Percentiles rank a stretch among this genome's conserved stretches.
Conservation (phyloP, 768 basidiomycete species). For the Cyclocybe aegerita region DNA sequence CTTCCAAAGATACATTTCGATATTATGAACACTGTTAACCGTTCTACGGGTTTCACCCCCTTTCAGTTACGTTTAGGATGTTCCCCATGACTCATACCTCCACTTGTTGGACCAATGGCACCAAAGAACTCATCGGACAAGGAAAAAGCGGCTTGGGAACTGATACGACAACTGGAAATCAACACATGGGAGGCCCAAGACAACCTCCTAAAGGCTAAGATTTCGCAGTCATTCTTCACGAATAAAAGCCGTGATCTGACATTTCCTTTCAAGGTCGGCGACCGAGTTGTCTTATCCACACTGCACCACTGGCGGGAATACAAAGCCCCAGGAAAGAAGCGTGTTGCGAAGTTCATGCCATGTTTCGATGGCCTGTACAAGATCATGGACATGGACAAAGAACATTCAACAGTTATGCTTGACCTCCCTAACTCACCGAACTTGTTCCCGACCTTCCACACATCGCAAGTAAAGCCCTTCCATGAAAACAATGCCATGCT, state of each 20-base stretch:
- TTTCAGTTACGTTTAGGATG: slow-evolving; percentile 27
- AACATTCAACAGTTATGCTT: slow-evolving; percentile 25
- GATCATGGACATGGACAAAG: slow-evolving; percentile 7
- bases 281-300: slow-evolving; percentile 36
- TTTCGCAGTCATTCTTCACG: slow-evolving; percentile 27
- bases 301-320: slow-evolving; percentile 28
- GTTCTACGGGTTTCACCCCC: slow-evolving; percentile 25
- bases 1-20: slow-evolving; percentile 27
- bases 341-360: slow-evolving; percentile 42
- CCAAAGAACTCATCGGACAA: no score
- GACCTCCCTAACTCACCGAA: slow-evolving; percentile 24
- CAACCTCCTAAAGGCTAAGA: background rate
- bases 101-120: background rate
- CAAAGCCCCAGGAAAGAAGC: slow-evolving; percentile 22
- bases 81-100: slow-evolving; percentile 11
- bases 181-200: no score
- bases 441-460: slow-evolving; percentile 33
- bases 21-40: slow-evolving; percentile 29
- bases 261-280: slow-evolving; percentile 25
- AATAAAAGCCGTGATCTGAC: slow-evolving; percentile 25
- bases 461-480: slow-evolving; percentile 24
- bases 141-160: no score
- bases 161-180: no score
- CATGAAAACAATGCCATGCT: slow-evolving; percentile 24
- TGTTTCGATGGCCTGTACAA: slow-evolving; percentile 29